Conservation (phyloP, 2,329 filamentous ascomycete genomes). For the Rutstroemia sydowiana region DNA sequence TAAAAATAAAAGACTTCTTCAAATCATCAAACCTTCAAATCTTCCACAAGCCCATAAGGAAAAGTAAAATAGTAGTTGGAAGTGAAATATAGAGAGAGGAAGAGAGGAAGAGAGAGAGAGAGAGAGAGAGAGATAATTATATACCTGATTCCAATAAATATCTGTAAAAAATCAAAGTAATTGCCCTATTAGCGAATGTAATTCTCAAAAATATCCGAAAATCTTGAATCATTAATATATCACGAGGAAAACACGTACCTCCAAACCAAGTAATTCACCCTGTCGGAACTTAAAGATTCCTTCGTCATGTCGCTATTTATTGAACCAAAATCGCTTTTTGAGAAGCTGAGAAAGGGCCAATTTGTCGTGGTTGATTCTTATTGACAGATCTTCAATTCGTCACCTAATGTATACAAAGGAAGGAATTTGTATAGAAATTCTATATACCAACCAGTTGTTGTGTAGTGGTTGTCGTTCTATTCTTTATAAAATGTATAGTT, state of each 20-base stretch:
- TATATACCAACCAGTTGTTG: no score
- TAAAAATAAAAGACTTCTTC: neutral
- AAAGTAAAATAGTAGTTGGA: no score
- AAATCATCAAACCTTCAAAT: no score
- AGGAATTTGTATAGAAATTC: no score
- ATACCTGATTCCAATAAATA: slow-evolving; percentile 31
- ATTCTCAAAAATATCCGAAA: slow-evolving; percentile 9
- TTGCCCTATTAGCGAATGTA: slow-evolving; percentile 26
- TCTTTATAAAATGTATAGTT: no score
- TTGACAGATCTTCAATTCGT: no score
- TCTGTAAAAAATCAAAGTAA: slow-evolving; percentile 24
- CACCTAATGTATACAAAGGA: no score
- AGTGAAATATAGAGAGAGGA: neutral
- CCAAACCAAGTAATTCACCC: slow-evolving; percentile 65
- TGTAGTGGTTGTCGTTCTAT: no score
- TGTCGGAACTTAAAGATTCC: slow-evolving; percentile 50
- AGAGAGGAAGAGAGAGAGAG: neutral
- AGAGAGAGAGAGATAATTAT: slow-evolving; percentile 9
- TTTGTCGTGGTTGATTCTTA: no score
- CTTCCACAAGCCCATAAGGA: no score
- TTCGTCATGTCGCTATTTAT: slow-evolving; percentile 26
- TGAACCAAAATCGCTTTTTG: no score
- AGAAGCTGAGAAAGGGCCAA: no score
- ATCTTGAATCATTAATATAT: slow-evolving; percentile 24
- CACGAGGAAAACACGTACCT: slow-evolving; percentile 44